phyloP scores from a whole-genome alignment of 306 rosid species.

The Dicorynia guianensis region DNA sequence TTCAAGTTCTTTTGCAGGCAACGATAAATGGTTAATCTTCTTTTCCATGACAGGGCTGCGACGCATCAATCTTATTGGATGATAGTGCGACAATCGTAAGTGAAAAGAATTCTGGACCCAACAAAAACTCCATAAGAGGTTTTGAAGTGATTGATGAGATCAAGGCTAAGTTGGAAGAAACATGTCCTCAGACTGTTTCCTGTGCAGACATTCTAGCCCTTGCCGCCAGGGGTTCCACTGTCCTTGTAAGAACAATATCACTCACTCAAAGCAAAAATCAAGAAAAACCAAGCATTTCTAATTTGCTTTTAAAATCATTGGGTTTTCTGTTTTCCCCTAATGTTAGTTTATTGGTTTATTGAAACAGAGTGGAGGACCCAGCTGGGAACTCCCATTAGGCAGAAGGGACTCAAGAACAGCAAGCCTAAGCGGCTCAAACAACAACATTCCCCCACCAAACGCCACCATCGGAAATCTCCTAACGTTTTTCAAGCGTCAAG shows the following conservation, averaged over 20 bases:
- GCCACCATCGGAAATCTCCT: slow-evolving; percentile 63
- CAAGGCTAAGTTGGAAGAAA: slow-evolving; percentile 72
- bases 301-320: neutral
- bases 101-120: slow-evolving; percentile 75
- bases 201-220: slow-evolving; percentile 90
- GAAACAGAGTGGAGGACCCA: slow-evolving; percentile 88
- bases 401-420: slow-evolving; percentile 86
- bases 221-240: slow-evolving; percentile 79
- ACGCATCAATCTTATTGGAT: slow-evolving; percentile 78
- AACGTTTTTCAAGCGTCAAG: slow-evolving; percentile 74
- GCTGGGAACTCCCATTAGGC: slow-evolving; percentile 84
- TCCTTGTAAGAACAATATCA: slow-evolving; percentile 55
- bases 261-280: neutral
- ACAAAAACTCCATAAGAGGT: slow-evolving; percentile 78
- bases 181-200: slow-evolving; percentile 78
- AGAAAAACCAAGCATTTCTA: neutral
- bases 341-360: neutral
- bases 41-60: slow-evolving; percentile 66
- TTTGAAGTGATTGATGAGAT: slow-evolving; percentile 81
- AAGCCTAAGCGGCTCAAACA: slow-evolving; percentile 68
- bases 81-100: slow-evolving; percentile 57
- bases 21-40: neutral
- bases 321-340: no score
- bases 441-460: slow-evolving; percentile 77
- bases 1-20: neutral